Evolutionary conservation across 2,329 filamentous ascomycete species (phyloP), one percentile per base, ranked within the genome.

Genomic region (Penicillium sp.): DNA sequence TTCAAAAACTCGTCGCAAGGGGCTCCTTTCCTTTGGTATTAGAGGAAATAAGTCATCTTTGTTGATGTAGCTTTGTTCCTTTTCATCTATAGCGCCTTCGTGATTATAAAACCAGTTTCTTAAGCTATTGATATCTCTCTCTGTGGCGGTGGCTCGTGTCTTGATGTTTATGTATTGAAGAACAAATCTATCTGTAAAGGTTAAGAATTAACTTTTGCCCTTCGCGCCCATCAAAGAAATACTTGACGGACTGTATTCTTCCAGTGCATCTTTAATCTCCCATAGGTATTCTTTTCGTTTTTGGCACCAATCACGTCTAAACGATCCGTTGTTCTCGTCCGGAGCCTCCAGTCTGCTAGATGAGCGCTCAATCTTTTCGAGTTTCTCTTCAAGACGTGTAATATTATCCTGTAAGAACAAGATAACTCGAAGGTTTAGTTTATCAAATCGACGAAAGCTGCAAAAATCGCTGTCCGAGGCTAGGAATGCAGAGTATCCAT

Each of bases 391-490:
- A 0, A 74, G 48, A 0, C 52, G 59, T 0, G 62, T 62, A 1
- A 74, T 59, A 45, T 71, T 60, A 33, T 74, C 71, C 57, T 75
- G 72, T 2, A 74, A 61, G 1, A 61, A 61, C 5, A 75, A 60
- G 1, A 66, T 58, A 12, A 71, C 57, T 30, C 71, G 59, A 6
- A 60, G 57, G 43, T 71, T 72, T 0, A 73, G 59, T 1, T 61
- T 53, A 7, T 62, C 62, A 48, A 76, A 75, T 12, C 70, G 65
- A 5, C 71, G 64, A 3, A 74, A 63, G 7, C 74, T 63, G 21
- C 65, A 60, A n/a, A 69, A 63, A 43, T 69, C 69, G 16, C 63
- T 61, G 3, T 72, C 69, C 0, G 69, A 68, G 4, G 67, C 60
- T 4, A 71, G 52, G 46, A 71, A 71, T 1, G 63, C 28, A 0